A percentile compares a stretch with the other conserved stretches of the same genome.
Evolutionary conservation across 2,329 filamentous ascomycete species (phyloP).

Genomic region (Colletotrichum tamarilloi): DNA sequence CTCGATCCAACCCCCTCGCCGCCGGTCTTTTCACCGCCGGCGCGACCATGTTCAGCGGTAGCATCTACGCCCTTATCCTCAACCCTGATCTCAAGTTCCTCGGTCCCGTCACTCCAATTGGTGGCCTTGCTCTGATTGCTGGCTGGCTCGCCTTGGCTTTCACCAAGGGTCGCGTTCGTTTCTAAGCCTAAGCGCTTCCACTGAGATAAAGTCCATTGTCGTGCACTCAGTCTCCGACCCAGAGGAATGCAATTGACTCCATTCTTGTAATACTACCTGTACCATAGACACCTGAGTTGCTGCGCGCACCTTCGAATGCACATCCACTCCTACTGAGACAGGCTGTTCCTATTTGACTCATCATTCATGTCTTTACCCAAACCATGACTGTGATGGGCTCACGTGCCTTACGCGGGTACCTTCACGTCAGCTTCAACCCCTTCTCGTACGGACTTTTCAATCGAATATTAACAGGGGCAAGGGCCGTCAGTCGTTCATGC

Average conservation of each 20-base stretch:
- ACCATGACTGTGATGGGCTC: not conserved
- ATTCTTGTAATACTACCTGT: not conserved
- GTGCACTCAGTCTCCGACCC: not conserved
- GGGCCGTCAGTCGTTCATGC: not conserved
- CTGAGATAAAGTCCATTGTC: not conserved
- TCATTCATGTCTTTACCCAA: not conserved
- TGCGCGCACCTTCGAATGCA: not conserved
- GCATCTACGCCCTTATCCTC: conserved; percentile 72
- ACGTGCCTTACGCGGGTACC: not conserved
- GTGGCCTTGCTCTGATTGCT: conserved; percentile 71
- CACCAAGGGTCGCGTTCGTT: conserved; percentile 26
- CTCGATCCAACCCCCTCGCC: conserved; percentile 67
- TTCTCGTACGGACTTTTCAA: not conserved
- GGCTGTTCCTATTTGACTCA: not conserved
- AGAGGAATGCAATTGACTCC: not conserved
- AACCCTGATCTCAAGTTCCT: conserved; percentile 70
- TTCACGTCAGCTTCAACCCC: not conserved
- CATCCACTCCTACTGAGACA: not conserved
- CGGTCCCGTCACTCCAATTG: conserved; percentile 74
- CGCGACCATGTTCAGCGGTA: conserved; percentile 75
- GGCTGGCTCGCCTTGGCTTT: conserved; percentile 65
- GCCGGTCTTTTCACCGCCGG: conserved; percentile 70
- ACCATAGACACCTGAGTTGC: not conserved
- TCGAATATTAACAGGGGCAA: not conserved
- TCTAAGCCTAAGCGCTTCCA: not conserved